Conservation (phyloP, 805 yeast genomes). For the Candida oleophila region DNA sequence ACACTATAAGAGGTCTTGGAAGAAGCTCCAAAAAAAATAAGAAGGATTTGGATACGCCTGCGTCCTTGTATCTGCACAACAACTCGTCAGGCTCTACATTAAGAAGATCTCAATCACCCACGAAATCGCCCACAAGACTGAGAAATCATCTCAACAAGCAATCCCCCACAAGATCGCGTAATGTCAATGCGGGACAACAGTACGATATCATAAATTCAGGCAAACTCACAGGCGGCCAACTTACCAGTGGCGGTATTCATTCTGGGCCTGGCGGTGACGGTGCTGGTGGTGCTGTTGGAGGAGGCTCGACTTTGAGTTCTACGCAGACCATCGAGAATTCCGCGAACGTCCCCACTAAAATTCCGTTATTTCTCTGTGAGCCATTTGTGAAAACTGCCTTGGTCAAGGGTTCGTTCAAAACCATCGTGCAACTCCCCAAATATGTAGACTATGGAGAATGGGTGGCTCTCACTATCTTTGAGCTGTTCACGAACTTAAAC, state of each 20-base stretch:
- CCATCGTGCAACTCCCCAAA: conserved; percentile 92
- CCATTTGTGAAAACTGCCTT: conserved; percentile 92
- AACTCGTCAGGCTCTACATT: conserved; percentile 33
- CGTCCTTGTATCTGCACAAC: conserved; percentile 29
- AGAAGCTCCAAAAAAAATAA: conserved; percentile 46
- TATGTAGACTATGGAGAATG: conserved; percentile 95
- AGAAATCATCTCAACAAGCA: conserved; percentile 15
- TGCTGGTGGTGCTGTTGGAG: not conserved
- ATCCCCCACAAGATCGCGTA: conserved; percentile 18
- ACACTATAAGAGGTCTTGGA: conserved; percentile 48
- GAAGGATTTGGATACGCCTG: conserved; percentile 31
- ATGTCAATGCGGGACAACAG: not conserved
- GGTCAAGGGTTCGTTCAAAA: conserved; percentile 94
- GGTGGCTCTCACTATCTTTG: conserved; percentile 92
- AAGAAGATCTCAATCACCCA: conserved; percentile 38
- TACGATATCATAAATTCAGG: not conserved
- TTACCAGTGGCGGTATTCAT: not conserved
- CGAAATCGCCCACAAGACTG: conserved; percentile 44
- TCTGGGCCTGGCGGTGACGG: not conserved
- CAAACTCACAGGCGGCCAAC: not conserved
- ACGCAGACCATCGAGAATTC: not conserved
- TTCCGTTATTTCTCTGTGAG: conserved; percentile 79
- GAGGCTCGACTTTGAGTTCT: not conserved
- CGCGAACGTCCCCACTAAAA: conserved; percentile 4
- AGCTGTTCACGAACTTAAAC: conserved; percentile 78